Base-by-base conservation (phyloP, 768 basidiomycete species). In the Tricholomella constricta region DNA sequence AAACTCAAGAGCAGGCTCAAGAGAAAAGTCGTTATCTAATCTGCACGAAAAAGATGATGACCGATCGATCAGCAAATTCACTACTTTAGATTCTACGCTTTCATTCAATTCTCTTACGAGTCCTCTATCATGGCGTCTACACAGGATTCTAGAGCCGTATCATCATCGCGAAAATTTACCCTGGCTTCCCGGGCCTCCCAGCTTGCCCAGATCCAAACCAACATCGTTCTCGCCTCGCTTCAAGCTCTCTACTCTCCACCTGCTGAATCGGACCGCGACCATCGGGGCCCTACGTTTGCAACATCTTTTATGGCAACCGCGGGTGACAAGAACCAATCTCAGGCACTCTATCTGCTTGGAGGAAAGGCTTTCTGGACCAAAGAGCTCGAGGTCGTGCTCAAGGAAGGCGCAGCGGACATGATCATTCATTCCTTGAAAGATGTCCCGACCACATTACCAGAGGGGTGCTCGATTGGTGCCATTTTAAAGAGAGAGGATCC, bases 301-400 rank as follows among this genome's bases (percentile, higher is more conserved):
- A 76, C 78, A 6, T 73, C 70, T 14, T 82, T 79, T 63, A 79
- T 80, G 69, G 55, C 76, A 3, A 87, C 86, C 19, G 93, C 84
- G 73, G 64, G 96, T 77, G 96, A 98, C 73, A 89, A 90, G 64
- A 94, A 97, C 63, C 92, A 95, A 70, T 84, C 87, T 1, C 88
- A 92, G 58, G 82, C 84, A 2, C 76, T 97, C 15, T 95, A 95
- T 70, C 78, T 94, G 8, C 73, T 97, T 14, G 94, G 94, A 34
- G 93, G 91, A n/a, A 93, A 92, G 66, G 81, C 89, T 0, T 71
- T 98, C 25, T 99, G 97, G 97, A 99, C 97, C 32, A 91, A 93
- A 62, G 96, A 98, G 62, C 84, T 99, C 48, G 97, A 99, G 67
- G 88, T 90, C 17, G 86, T 85, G 38, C 74, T 99, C 55, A 78